These are phyloP conservation scores for Herpotrichia juniperi DNA, from an alignment of 2,329 filamentous ascomycete species.

Conservation along the genomic window DNA sequence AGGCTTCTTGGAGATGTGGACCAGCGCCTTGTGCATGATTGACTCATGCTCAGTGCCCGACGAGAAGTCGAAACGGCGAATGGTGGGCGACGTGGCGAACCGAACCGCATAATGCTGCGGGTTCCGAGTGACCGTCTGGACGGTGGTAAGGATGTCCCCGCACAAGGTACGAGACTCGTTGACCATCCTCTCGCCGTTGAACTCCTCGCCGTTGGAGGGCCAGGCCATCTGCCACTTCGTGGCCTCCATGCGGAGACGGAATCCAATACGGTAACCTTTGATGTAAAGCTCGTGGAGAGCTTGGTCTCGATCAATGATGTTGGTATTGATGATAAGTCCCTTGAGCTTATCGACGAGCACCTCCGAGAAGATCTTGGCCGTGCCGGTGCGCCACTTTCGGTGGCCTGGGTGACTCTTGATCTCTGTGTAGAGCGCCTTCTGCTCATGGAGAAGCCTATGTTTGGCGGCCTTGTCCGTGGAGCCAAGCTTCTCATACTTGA, in stretches of 20 bases:
- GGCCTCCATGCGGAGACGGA: constrained; percentile 24
- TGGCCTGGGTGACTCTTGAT: constrained; percentile 17
- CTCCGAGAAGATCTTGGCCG: not conserved
- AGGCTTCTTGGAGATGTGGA: constrained; percentile 11
- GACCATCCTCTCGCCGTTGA: constrained; percentile 18
- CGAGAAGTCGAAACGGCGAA: constrained; percentile 16
- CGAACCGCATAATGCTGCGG: constrained; percentile 16
- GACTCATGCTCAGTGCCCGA: constrained; percentile 13
- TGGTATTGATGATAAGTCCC: not conserved
- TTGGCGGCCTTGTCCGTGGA: constrained; percentile 7
- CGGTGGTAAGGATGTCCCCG: constrained; percentile 18
- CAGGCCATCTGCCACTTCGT: constrained; percentile 22
- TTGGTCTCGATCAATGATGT: constrained; percentile 12
- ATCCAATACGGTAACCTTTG: constrained; percentile 28
- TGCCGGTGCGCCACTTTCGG: constrained; percentile 13
- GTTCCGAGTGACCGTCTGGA: constrained; percentile 9
- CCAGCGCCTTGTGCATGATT: constrained; percentile 16
- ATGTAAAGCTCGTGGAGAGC: constrained; percentile 22
- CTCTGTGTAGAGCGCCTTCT: constrained; percentile 19
- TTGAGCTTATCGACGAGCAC: not conserved
- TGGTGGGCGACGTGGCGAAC: constrained; percentile 23
- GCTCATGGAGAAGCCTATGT: constrained; percentile 12
- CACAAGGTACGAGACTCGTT: constrained; percentile 24
- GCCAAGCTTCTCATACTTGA: constrained; percentile 6
- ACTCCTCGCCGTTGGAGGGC: constrained; percentile 13